phyloP scores from a whole-genome alignment of 129 eudicot genomes.

The carrot (Daucus carota) region DH1_v3.0 NC_030385.2:46092001-46092500 shows the following conservation, averaged over 20 bases:
- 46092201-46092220: conserved; percentile 82
- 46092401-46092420: too few species aligned
- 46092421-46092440: too few species aligned
- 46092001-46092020: conserved; percentile 78
- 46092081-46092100: conserved; percentile 83
- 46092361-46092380: not conserved
- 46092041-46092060: conserved; percentile 71
- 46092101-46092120: conserved; percentile 41
- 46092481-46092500: conserved; percentile 95
- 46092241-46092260: conserved; percentile 55
- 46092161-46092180: conserved; percentile 92
- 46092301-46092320: conserved; percentile 69
- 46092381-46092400: not conserved
- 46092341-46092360: conserved; percentile 98
- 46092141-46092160: conserved; percentile 72
- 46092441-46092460: conserved; percentile 3
- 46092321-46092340: conserved; percentile 93
- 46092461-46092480: conserved; percentile 82
- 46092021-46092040: conserved; percentile 74
- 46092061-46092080: conserved; percentile 83
- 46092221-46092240: conserved; percentile 87
- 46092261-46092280: conserved; percentile 95
- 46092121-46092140: conserved; percentile 54
- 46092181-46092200: conserved; percentile 83
- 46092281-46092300: conserved; percentile 88